Evolutionary conservation across 2,329 filamentous ascomycete genomes (phyloP).

Genomic region (Penicillium sp.): DNA sequence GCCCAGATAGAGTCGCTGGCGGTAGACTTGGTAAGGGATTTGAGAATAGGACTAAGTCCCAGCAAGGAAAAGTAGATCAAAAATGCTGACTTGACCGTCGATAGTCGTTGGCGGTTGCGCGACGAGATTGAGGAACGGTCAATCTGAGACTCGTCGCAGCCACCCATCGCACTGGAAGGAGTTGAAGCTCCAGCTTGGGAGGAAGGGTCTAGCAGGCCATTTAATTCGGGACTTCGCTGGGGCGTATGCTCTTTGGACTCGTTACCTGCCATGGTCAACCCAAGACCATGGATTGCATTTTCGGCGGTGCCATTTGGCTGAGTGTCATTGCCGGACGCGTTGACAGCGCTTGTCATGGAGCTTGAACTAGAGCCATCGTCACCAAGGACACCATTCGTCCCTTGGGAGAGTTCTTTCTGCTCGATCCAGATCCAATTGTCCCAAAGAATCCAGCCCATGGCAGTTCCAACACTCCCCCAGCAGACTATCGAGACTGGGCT

Average conservation of each 20-base stretch:
- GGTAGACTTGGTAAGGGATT: slow-evolving; percentile 90
- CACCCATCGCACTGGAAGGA: slow-evolving; percentile 16
- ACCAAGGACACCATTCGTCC: slow-evolving; percentile 26
- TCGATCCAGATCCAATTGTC: slow-evolving; percentile 83
- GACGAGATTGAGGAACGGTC: slow-evolving; percentile 45
- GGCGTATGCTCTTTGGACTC: slow-evolving; percentile 34
- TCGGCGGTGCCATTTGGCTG: slow-evolving; percentile 31
- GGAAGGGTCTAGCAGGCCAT: slow-evolving; percentile 41
- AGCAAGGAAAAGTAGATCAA: slow-evolving; percentile 91
- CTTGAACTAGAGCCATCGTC: slow-evolving; percentile 44
- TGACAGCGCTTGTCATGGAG: slow-evolving; percentile 34
- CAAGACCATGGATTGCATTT: slow-evolving; percentile 42
- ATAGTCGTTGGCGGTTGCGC: slow-evolving; percentile 62
- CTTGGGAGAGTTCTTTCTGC: slow-evolving; percentile 46
- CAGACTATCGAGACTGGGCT: slow-evolving; percentile 85
- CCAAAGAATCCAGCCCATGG: slow-evolving; percentile 86
- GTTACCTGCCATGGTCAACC: slow-evolving; percentile 40
- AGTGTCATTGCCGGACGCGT: slow-evolving; percentile 26
- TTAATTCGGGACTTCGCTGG: slow-evolving; percentile 27
- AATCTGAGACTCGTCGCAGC: slow-evolving; percentile 25
- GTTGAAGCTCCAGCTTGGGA: slow-evolving; percentile 19
- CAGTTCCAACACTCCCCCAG: slow-evolving; percentile 77
- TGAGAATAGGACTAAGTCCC: slow-evolving; percentile 89
- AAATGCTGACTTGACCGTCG: slow-evolving; percentile 86
- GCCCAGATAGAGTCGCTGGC: slow-evolving; percentile 96